A percentile compares a stretch with the other conserved stretches of the same genome.
These are phyloP conservation scores for Aegilops umbellulata DNA, from an alignment of 176 grass and related monocot species.

Conservation along the genomic window DNA sequence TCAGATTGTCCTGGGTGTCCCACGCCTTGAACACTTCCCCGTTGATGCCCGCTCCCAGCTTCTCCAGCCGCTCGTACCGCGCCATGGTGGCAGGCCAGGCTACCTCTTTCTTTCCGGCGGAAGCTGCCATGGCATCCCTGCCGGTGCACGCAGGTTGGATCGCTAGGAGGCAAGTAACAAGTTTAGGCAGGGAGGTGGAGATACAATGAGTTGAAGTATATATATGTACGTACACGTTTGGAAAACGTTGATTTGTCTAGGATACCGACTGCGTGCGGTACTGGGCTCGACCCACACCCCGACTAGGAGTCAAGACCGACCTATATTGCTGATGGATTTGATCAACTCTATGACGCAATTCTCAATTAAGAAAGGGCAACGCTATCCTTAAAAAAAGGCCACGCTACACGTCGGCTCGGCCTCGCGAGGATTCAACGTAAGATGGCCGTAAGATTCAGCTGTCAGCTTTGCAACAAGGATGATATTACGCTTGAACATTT, in stretches of 20 bases:
- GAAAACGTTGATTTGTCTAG: too few relatives aligned
- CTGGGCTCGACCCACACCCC: neutral
- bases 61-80: neutral
- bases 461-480: too few relatives aligned
- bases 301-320: neutral
- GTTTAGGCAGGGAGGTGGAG: neutral
- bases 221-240: too few relatives aligned
- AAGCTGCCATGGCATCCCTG: neutral
- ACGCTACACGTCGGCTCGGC: too few relatives aligned
- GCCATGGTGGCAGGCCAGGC: neutral
- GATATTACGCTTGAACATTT: too few relatives aligned
- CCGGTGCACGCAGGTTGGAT: neutral
- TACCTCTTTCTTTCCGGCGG: neutral
- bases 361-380: too few relatives aligned
- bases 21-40: constrained; percentile 4
- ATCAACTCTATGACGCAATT: too few relatives aligned
- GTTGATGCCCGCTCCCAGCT: neutral
- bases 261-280: too few relatives aligned
- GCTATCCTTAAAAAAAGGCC: too few relatives aligned
- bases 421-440: too few relatives aligned
- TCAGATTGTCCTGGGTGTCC: neutral
- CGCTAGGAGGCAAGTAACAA: neutral
- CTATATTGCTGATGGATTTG: too few relatives aligned
- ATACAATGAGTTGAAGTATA: neutral
- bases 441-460: too few relatives aligned